Evolutionary conservation across 208 protist species (phyloP), one percentile per base, ranked within the genome.

Genomic region (Acanthamoeba lenticulata): DNA sequence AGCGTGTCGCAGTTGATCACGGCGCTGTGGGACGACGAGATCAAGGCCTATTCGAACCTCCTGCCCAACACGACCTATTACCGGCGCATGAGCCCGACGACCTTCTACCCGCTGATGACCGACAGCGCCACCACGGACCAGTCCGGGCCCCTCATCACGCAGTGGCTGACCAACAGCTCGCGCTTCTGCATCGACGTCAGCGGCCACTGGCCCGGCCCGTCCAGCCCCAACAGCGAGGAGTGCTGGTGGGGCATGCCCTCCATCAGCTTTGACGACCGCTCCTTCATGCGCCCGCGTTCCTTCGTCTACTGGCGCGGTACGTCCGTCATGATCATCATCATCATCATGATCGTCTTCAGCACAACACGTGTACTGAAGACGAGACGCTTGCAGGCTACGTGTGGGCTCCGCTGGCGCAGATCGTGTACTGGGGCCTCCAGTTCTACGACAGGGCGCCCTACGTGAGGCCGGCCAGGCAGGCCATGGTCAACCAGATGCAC

Each of bases 151-250:
- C 9, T 81, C 5, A 27, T 47, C 5, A 27, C 42, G 38, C 21
- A 29, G 27, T 81, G 72, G 72, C 38, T 81, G 15, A 81, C 72
- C 40, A 81, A 81, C 72, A 83, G 72, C 72, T 83, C 72, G 27
- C 72, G 72, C 40, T 83, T 83, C 72, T 83, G 72, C 38, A 83
- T 83, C 72, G 72, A 83, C 21, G 38, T 47, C 40, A 83, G 40
- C 40, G 72, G 72, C 40, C 0, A 52, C 17, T 83, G 72, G 72
- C 72, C 72, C 2, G 24, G 49, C 40, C 19, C n/a, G n/a, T n/a
- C 27, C 13, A 83, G 72, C 72, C 5, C 7, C 34, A 83, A 83
- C 72, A 83, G 29, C 40, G 13, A 83, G 0, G 15, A 24, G 6
- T 83, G 72, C 29, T 83, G 72, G 72, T 83, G 72, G 72, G 72